Base-by-base conservation (phyloP, 768 basidiomycete genomes). In the Mycena latifolia region DNA sequence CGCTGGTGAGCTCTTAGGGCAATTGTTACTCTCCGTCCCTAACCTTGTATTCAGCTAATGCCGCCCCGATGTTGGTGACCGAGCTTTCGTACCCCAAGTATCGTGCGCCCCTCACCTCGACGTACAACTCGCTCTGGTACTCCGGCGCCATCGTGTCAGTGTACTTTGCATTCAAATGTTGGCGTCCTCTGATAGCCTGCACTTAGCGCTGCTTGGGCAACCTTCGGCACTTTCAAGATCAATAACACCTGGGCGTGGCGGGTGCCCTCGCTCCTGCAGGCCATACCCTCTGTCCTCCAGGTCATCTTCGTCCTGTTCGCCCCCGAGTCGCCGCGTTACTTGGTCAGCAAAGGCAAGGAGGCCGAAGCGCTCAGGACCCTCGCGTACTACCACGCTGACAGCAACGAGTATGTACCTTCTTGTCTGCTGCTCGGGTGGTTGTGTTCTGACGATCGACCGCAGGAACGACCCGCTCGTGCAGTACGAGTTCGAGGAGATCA, bases 111-210 rank as follows among this genome's bases (percentile, higher is more conserved):
- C 78, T 96, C 63, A 95, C 92, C 17, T 89, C 92, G 2, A 78
- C 88, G 54, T 93, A 92, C 82, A 93, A 94, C 82, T 90, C 92
- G 31, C 88, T 94, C 65, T 95, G 94, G 93, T 93, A 93, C 75
- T 89, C 90, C 18, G 94, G 94, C 63, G 83, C 92, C 60, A 93
- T 94, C 74, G 73, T 94, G 88, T 90, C 69, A 47, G 86, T 81
- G 43, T 59, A 52, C 18, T 65, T 50, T 68, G 18, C 10, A 35
- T 33, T 46, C 25, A 24, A 55, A 29, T 43, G 22, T 31, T 22
- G 41, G 11, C 47, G 46, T 27, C 7, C n/a, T 24, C 24, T 58
- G 24, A 57, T 53, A 25, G 28, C 47, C 55, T 25, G 52, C 51
- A 29, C 35, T 35, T 46, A 88, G 88, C 65, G 89, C 93, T 39